Conservation (phyloP, 2,329 filamentous ascomycete species). For the Neofusicoccum ribis region DNA sequence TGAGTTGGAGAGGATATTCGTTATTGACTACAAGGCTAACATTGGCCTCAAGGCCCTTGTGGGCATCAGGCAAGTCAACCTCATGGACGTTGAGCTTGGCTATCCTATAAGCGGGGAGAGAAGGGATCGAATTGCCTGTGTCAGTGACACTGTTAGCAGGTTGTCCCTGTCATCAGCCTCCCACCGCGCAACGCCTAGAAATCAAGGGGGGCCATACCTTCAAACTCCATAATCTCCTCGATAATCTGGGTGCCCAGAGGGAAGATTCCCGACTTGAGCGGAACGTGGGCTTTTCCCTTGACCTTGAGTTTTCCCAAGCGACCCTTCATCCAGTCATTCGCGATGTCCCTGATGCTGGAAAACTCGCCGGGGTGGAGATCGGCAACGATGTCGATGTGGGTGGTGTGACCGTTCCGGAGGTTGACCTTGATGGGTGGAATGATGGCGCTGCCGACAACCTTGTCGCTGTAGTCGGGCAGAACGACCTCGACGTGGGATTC, state of each 20-base stretch:
- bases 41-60: slow-evolving; percentile 75
- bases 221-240: slow-evolving; percentile 72
- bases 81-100: slow-evolving; percentile 79
- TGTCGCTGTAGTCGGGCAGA: slow-evolving; percentile 78
- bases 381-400: slow-evolving; percentile 74
- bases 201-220: slow-evolving; percentile 74
- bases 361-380: slow-evolving; percentile 75
- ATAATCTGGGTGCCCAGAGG: slow-evolving; percentile 75
- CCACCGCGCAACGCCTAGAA: slow-evolving; percentile 43
- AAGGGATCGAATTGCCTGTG: slow-evolving; percentile 64
- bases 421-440: slow-evolving; percentile 75
- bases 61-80: slow-evolving; percentile 53
- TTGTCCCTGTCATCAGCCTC: slow-evolving; percentile 52
- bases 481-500: slow-evolving; percentile 73
- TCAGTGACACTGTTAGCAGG: slow-evolving; percentile 18
- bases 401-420: slow-evolving; percentile 75
- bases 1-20: slow-evolving; percentile 73
- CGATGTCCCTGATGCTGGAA: slow-evolving; percentile 74
- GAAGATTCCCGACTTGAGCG: slow-evolving; percentile 76
- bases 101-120: slow-evolving; percentile 80
- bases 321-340: slow-evolving; percentile 85
- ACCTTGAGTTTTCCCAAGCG: slow-evolving; percentile 70
- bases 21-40: slow-evolving; percentile 73
- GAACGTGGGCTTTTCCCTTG: slow-evolving; percentile 70
- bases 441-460: slow-evolving; percentile 73